These are phyloP conservation scores for Diversispora eburnea DNA, from an alignment of 192 early-diverging fungal genomes.

Conservation along the genomic window DNA sequence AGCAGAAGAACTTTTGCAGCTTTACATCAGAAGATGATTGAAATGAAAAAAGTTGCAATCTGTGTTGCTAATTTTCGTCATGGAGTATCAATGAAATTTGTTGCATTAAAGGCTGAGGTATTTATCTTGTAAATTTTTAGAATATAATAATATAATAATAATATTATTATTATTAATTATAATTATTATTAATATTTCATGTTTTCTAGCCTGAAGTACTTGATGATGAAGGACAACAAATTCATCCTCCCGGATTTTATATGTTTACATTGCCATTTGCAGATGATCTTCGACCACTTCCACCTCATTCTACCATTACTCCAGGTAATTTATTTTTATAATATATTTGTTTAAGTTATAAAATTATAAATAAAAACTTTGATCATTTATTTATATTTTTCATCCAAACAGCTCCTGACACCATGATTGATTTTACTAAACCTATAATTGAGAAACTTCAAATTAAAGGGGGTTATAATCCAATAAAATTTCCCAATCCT, in stretches of 20 bases:
- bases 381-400: neutral
- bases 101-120: constrained; percentile 71
- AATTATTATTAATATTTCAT: neutral
- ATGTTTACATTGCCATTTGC: constrained; percentile 67
- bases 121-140: neutral
- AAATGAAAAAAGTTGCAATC: constrained; percentile 61
- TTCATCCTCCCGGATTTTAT: constrained; percentile 63
- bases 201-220: constrained; percentile 44
- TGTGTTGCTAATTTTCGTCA: constrained; percentile 58
- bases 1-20: constrained; percentile 69
- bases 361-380: neutral
- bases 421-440: constrained; percentile 36
- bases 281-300: constrained; percentile 65
- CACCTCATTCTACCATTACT: constrained; percentile 28
- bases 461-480: constrained; percentile 41
- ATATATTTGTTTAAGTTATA: neutral
- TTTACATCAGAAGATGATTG: constrained; percentile 55
- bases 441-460: constrained; percentile 36
- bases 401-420: constrained; percentile 32
- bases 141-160: neutral
- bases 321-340: constrained; percentile 22
- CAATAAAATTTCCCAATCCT: constrained; percentile 44
- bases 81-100: constrained; percentile 47
- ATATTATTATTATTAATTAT: neutral
- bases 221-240: constrained; percentile 43